A percentile compares a stretch with the other conserved stretches of the same genome.
phyloP scores from a whole-genome alignment of 805 yeast species.

The Candida silvatica region DNA sequence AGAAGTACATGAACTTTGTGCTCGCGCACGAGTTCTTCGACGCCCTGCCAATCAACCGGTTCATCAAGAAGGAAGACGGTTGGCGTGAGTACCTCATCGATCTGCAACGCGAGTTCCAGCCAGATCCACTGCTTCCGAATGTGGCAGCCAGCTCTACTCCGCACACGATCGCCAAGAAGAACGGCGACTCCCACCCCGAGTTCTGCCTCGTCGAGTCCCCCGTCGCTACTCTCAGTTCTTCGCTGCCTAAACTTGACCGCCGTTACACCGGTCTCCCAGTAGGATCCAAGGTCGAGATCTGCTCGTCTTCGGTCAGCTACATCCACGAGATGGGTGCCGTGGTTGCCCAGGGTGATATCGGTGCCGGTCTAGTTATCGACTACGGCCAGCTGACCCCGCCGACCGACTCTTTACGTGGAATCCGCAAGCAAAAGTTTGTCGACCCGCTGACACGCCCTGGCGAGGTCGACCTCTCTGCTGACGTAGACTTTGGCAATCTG shows the following conservation, averaged over 20 bases:
- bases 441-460: slow-evolving; percentile 75
- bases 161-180: slow-evolving; percentile 5
- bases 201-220: slow-evolving; percentile 54
- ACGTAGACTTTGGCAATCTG: slow-evolving; percentile 71
- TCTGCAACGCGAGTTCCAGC: slow-evolving; percentile 19
- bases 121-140: slow-evolving; percentile 12
- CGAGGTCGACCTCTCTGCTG: slow-evolving; percentile 71
- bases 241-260: slow-evolving; percentile 39
- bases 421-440: slow-evolving; percentile 61
- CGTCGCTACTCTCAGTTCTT: slow-evolving; percentile 53
- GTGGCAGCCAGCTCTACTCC: too few species aligned
- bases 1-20: slow-evolving; percentile 42
- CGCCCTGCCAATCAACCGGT: slow-evolving; percentile 73
- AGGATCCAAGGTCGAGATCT: slow-evolving; percentile 59
- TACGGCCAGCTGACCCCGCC: slow-evolving; percentile 68
- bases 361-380: slow-evolving; percentile 69
- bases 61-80: slow-evolving; percentile 51
- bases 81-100: slow-evolving; percentile 80
- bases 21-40: slow-evolving; percentile 85
- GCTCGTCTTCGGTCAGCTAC: slow-evolving; percentile 62
- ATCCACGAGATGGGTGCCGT: slow-evolving; percentile 40
- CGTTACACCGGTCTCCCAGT: slow-evolving; percentile 47
- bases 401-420: slow-evolving; percentile 65
- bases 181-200: slow-evolving; percentile 14
- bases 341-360: slow-evolving; percentile 29